A percentile compares a stretch with the other conserved stretches of the same genome.
These are phyloP conservation scores for Neobulgaria alba DNA, from an alignment of 2,329 filamentous ascomycete species.

Conservation along the genomic window DNA sequence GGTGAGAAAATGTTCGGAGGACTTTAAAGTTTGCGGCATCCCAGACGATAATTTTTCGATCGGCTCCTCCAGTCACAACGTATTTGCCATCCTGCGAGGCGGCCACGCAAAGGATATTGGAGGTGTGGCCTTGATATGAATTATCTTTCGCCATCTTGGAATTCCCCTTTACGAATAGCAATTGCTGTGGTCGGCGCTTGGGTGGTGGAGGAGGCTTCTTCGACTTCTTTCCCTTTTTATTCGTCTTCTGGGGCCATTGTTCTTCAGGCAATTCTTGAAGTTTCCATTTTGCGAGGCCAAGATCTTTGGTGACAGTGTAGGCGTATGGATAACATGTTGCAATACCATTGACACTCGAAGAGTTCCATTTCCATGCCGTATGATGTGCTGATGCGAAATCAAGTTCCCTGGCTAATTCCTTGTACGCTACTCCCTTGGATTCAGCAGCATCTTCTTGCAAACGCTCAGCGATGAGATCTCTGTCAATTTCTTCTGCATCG, in stretches of 20 bases:
- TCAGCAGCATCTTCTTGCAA: slow-evolving; percentile 89
- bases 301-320: slow-evolving; percentile 84
- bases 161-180: slow-evolving; percentile 55
- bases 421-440: slow-evolving; percentile 81
- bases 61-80: slow-evolving; percentile 80
- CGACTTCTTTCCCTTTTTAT: slow-evolving; percentile 46
- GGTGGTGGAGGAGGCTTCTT: slow-evolving; percentile 51
- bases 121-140: slow-evolving; percentile 68
- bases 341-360: slow-evolving; percentile 68
- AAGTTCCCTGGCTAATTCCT: slow-evolving; percentile 65
- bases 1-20: slow-evolving; percentile 78
- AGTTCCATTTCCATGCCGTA: slow-evolving; percentile 66
- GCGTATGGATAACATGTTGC: slow-evolving; percentile 71
- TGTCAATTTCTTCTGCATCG: slow-evolving; percentile 87
- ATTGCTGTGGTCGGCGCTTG: slow-evolving; percentile 52
- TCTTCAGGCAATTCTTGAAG: slow-evolving; percentile 57
- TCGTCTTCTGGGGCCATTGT: slow-evolving; percentile 47
- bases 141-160: slow-evolving; percentile 51
- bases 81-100: slow-evolving; percentile 85
- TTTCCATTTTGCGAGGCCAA: slow-evolving; percentile 81
- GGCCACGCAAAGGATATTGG: slow-evolving; percentile 72
- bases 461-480: slow-evolving; percentile 82
- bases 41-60: slow-evolving; percentile 81
- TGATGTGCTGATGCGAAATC: slow-evolving; percentile 54
- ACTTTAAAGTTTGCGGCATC: slow-evolving; percentile 71